These are phyloP conservation scores for Penicillium tannophilum DNA, from an alignment of 495 filamentous ascomycete species.

Conservation along the genomic window DNA sequence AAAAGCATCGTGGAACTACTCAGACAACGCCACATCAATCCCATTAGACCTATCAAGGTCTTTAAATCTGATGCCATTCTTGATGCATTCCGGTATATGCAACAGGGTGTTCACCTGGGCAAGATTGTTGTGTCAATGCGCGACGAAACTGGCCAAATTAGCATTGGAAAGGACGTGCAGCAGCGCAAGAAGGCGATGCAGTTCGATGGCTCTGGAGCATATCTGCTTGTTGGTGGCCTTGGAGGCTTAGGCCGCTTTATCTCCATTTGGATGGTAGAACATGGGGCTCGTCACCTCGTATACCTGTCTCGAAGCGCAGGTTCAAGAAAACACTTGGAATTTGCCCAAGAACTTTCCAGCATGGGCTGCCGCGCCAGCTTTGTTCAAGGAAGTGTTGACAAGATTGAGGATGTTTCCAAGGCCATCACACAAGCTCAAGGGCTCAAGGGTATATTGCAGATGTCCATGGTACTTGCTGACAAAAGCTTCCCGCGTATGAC, in stretches of 20 bases:
- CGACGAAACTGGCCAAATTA: not conserved
- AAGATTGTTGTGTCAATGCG: constrained; percentile 38
- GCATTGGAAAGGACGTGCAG: not conserved
- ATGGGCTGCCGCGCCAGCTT: constrained; percentile 27
- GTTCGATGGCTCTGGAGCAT: not conserved
- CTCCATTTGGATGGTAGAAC: not conserved
- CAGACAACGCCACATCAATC: constrained; percentile 27
- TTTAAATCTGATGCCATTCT: constrained; percentile 22
- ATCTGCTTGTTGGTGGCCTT: constrained; percentile 1
- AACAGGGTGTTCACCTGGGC: constrained; percentile 42
- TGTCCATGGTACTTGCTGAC: constrained; percentile 40
- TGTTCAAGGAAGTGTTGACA: constrained; percentile 25
- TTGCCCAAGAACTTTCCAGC: constrained; percentile 5
- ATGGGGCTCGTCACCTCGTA: not conserved
- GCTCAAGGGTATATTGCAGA: constrained; percentile 38
- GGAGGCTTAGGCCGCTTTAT: not conserved
- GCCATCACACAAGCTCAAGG: constrained; percentile 12
- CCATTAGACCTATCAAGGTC: constrained; percentile 32
- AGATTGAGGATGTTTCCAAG: constrained; percentile 18
- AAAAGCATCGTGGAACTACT: not conserved
- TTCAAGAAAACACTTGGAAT: not conserved
- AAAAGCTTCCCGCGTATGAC: constrained; percentile 42
- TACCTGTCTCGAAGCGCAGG: not conserved
- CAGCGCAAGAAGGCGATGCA: not conserved
- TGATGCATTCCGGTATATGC: constrained; percentile 37